A percentile compares a stretch with the other conserved stretches of the same genome.
phyloP scores from a whole-genome alignment of 208 protist species.

The Leishmania amazonensis region DNA sequence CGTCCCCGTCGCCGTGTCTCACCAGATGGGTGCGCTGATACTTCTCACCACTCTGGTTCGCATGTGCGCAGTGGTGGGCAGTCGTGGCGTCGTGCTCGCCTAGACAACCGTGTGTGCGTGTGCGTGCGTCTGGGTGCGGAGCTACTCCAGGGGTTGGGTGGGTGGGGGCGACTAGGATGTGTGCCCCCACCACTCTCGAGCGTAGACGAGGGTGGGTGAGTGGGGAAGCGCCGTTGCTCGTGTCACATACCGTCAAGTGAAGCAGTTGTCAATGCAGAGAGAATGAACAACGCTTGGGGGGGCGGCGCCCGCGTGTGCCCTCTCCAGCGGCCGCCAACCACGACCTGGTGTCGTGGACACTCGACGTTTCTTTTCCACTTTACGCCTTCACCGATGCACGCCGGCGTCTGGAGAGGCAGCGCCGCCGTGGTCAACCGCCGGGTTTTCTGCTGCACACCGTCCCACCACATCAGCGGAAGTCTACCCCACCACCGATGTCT shows the following conservation, averaged over 20 bases:
- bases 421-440: not conserved
- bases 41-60: slow-evolving; percentile 81
- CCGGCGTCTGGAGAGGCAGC: not conserved
- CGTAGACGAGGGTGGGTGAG: not conserved
- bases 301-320: no score
- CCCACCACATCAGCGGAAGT: not conserved
- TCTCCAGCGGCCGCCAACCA: not conserved
- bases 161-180: no score
- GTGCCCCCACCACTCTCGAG: not conserved
- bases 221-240: not conserved
- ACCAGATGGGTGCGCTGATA: slow-evolving; percentile 87
- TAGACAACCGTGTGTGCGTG: slow-evolving; percentile 8
- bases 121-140: not conserved
- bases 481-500: not conserved
- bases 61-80: slow-evolving; percentile 73
- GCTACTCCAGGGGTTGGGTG: not conserved
- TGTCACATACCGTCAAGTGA: not conserved
- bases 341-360: not conserved
- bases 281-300: not conserved
- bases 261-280: not conserved
- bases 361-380: not conserved
- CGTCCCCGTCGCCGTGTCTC: slow-evolving; percentile 83
- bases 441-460: not conserved
- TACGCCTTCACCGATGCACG: not conserved
- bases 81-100: slow-evolving; percentile 52